These are phyloP conservation scores for Solanum tarapatanum DNA, from an alignment of 257 asterid genomes.

Conservation along the genomic window DNA sequence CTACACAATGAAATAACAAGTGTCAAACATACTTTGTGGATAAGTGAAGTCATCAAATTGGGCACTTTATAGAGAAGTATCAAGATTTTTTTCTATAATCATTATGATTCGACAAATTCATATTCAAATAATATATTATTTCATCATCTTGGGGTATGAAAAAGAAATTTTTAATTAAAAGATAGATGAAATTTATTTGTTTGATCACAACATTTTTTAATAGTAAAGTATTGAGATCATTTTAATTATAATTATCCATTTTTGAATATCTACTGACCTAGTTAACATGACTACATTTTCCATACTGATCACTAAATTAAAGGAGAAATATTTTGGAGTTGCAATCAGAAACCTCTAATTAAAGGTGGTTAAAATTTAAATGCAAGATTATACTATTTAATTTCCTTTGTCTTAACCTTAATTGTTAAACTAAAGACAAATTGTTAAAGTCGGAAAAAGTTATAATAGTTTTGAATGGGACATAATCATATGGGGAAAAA, in stretches of 20 bases:
- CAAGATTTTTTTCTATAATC: background rate
- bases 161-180: background rate
- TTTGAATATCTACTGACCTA: fast-evolving
- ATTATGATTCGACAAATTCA: background rate
- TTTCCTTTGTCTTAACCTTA: background rate
- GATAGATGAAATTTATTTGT: background rate
- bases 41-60: background rate
- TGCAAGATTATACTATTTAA: background rate
- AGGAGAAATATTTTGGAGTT: background rate
- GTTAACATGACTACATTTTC: background rate
- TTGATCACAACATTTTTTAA: background rate
- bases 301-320: background rate
- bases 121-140: background rate
- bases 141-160: too few species aligned
- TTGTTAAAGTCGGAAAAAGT: background rate
- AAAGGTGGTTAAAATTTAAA: background rate
- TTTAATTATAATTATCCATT: fast-evolving
- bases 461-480: background rate
- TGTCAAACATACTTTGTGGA: background rate
- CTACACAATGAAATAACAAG: background rate
- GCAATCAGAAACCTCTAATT: background rate
- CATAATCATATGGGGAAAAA: background rate
- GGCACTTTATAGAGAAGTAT: background rate
- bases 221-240: background rate
- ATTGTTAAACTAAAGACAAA: background rate